These are phyloP conservation scores for Besnoitia besnoiti DNA, from an alignment of 169 alveolate species.

Conservation along the genomic window DNA sequence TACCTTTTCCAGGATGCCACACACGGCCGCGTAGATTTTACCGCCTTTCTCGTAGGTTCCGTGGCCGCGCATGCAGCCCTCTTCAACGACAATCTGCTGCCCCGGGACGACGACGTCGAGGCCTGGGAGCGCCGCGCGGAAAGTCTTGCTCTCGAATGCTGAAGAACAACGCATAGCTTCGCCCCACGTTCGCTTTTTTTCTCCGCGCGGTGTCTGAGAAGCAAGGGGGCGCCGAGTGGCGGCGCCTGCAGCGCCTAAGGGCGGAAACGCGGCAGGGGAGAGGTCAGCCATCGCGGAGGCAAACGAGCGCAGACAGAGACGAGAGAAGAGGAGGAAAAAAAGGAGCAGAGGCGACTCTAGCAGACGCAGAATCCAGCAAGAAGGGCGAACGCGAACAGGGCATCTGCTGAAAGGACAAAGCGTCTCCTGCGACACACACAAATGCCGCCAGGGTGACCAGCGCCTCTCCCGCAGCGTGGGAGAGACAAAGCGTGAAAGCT, in stretches of 20 bases:
- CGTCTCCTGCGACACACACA: too few species aligned
- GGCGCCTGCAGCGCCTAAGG: not conserved
- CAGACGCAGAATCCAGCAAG: not conserved
- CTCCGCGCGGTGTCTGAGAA: not conserved
- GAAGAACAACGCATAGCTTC: not conserved
- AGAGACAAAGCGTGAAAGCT: too few species aligned
- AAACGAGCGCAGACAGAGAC: not conserved
- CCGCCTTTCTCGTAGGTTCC: slow-evolving; percentile 29
- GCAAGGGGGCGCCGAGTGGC: not conserved
- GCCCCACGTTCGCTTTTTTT: not conserved
- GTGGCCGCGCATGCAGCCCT: slow-evolving; percentile 43
- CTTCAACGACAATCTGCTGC: slow-evolving; percentile 24
- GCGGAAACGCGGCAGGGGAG: not conserved
- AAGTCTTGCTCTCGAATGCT: not conserved
- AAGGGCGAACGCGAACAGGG: too few species aligned
- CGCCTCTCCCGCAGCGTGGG: too few species aligned
- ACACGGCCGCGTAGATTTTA: slow-evolving; percentile 5
- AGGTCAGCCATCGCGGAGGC: not conserved
- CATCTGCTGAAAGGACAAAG: too few species aligned
- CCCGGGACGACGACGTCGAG: slow-evolving; percentile 26
- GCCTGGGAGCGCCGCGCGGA: not conserved
- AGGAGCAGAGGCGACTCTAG: not conserved
- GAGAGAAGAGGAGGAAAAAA: not conserved
- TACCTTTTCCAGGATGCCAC: slow-evolving; percentile 33
- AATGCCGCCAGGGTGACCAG: too few species aligned